phyloP scores from a whole-genome alignment of 441 rosid species.

The Aquilaria agallochum region DNA sequence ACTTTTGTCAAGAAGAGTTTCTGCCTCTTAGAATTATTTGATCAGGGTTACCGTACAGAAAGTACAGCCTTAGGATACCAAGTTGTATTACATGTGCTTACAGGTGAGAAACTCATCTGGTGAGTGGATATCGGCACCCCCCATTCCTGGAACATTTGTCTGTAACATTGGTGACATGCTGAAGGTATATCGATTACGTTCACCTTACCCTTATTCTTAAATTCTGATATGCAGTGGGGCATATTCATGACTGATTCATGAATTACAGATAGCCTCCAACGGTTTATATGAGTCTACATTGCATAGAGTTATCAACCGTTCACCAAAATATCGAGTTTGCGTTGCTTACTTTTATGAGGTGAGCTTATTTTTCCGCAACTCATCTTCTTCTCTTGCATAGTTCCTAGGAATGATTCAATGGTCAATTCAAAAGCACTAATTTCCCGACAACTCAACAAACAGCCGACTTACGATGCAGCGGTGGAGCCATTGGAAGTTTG shows the following conservation, averaged over 20 bases:
- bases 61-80: no score
- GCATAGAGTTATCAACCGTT: slow-evolving; percentile 63
- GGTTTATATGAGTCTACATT: slow-evolving; percentile 81
- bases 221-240: not conserved
- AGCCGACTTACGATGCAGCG: slow-evolving; percentile 65
- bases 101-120: slow-evolving; percentile 73
- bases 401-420: no score
- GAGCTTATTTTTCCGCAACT: not conserved
- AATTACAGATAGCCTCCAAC: slow-evolving; percentile 66
- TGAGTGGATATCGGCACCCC: slow-evolving; percentile 88
- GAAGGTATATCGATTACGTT: slow-evolving; percentile 42
- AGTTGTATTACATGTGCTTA: not conserved
- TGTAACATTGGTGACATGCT: slow-evolving; percentile 97
- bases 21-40: not conserved
- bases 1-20: not conserved
- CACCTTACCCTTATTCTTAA: not conserved
- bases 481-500: slow-evolving; percentile 75
- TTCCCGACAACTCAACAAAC: slow-evolving; percentile 5
- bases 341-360: slow-evolving; percentile 88
- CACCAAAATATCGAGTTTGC: slow-evolving; percentile 55
- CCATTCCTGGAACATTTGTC: slow-evolving; percentile 75
- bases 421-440: no score
- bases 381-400: not conserved
- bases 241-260: not conserved
- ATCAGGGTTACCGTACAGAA: no score